Evolutionary conservation across 306 rosid species (phyloP), one percentile per base, ranked within the genome.

Genomic region (Ziziphus jujuba): DNA sequence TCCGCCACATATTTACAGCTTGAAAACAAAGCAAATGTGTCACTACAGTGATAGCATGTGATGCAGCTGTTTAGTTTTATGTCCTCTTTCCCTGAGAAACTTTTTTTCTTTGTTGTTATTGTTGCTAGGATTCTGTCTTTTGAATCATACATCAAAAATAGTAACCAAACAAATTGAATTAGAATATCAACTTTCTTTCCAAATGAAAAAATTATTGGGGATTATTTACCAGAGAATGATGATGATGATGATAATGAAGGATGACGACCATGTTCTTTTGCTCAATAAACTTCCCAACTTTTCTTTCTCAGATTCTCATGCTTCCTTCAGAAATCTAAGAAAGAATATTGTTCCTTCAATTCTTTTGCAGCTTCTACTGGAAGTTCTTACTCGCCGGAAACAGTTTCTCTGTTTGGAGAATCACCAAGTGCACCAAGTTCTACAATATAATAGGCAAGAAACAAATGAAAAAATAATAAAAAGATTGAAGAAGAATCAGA

Each of bases 291-390:
- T 66, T 68, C 23, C 64, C 60, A 70, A 8, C 45, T 12, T 1
- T 12, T 40, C 70, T 73, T 73, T 69, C 51, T 79, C 81, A 79
- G 87, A 80, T 82, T 74, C 85, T 64, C 71, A 72, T 70, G 82
- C 72, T 58, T 79, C 51, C 80, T 77, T 72, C 79, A 61, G 80
- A 87, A 66, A 73, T 70, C 45, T 40, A 9, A 10, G 10, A 40
- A 28, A 28, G 33, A 4, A 28, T 36, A 47, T 47, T 28, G 31
- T 33, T 58, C 7, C 60, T 72, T 34, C n/a, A 57, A 51, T 59
- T 34, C 80, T 71, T 63, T 6, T 43, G 28, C 20, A 47, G 25
- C 55, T 23, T 63, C 38, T 62, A 11, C n/a, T 28, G 52, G 57
- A 58, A 58, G 73, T n/a, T 57, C 5, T 10, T 33, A 7, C 20